These are phyloP conservation scores for Suzukiozyma palmioleophila DNA, from an alignment of 1,139 yeast genomes.

Conservation along the genomic window DNA sequence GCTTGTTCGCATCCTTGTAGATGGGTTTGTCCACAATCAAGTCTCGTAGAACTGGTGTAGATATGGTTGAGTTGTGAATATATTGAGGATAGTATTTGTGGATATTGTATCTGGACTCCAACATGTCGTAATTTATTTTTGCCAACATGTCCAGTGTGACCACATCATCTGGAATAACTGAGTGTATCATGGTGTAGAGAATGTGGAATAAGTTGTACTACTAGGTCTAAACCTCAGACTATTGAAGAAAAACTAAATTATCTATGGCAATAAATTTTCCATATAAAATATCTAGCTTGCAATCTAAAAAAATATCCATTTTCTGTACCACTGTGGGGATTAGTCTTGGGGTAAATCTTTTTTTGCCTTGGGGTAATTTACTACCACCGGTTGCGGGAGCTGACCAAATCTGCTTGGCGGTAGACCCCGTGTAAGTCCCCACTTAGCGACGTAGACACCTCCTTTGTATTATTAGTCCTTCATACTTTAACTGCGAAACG, in stretches of 20 bases:
- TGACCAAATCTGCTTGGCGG: too few relatives aligned
- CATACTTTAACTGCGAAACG: background rate
- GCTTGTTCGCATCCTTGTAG: constrained; percentile 37
- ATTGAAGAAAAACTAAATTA: too few relatives aligned
- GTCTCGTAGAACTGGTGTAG: constrained; percentile 35
- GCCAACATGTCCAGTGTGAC: constrained; percentile 11
- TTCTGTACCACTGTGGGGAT: background rate
- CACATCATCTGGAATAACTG: background rate
- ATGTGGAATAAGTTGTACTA: too few relatives aligned
- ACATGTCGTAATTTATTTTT: constrained; percentile 31
- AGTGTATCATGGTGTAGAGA: background rate
- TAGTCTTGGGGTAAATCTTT: background rate
- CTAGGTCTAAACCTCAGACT: too few relatives aligned
- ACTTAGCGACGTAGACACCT: too few relatives aligned
- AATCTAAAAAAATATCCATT: too few relatives aligned
- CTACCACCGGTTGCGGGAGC: background rate
- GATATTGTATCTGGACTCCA: constrained; percentile 32
- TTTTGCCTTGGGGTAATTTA: background rate
- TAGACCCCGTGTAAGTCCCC: too few relatives aligned
- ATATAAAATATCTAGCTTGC: too few relatives aligned
- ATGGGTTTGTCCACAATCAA: constrained; percentile 39
- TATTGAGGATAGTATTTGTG: constrained; percentile 38
- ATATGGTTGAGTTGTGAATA: constrained; percentile 35
- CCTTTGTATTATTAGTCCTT: too few relatives aligned
- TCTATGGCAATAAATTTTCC: too few relatives aligned